Evolutionary conservation across 2,329 filamentous ascomycete genomes (phyloP), one percentile per base, ranked within the genome.

Genomic region (Xylariaceae sp.): DNA sequence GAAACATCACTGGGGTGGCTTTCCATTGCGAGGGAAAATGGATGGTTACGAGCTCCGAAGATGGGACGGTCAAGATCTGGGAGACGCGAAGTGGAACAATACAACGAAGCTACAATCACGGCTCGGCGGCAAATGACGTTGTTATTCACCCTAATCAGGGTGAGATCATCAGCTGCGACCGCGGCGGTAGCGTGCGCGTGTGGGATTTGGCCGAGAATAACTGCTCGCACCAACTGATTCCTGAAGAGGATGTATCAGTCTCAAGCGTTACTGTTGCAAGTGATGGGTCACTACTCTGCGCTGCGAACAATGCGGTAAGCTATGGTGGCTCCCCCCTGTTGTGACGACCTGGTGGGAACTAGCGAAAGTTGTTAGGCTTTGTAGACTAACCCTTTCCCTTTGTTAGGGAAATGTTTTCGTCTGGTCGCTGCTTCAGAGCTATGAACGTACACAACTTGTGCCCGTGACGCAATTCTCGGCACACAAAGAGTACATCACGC

Each of bases 141-240:
- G 94, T 97, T n/a, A 99, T 99, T 51, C 94, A 99, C 72, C 94
- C 94, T 0, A 99, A 99, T 70, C 94, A 99, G 76, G 94, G 93
- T 55, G 94, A 99, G 77, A 88, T 99, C 57, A 96, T 99, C 68
- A 96, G 91, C 71, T 97, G 93, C 71, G 94, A 99, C 71, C 86
- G 93, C 27, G 87, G 89, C 41, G 94, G 94, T 41, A 96, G 92
- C 71, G 91, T 99, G 55, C 82, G 93, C 33, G 89, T 99, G 59
- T 99, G 94, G 94, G 94, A 99, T 68, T 75, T 99, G 51, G 92
- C 92, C 7, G 92, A 97, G 81, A 97, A 97, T 70, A 95, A 92
- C 67, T 99, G 94, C 78, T 92, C 90, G 0, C 93, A 97, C 72
- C 91, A 97, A 74, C 81, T 99, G 60, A 95, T 97, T 40, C 94